Evolutionary conservation across 305 asterid genomes (phyloP).

Genomic region (Fraxinus baroniana): DNA sequence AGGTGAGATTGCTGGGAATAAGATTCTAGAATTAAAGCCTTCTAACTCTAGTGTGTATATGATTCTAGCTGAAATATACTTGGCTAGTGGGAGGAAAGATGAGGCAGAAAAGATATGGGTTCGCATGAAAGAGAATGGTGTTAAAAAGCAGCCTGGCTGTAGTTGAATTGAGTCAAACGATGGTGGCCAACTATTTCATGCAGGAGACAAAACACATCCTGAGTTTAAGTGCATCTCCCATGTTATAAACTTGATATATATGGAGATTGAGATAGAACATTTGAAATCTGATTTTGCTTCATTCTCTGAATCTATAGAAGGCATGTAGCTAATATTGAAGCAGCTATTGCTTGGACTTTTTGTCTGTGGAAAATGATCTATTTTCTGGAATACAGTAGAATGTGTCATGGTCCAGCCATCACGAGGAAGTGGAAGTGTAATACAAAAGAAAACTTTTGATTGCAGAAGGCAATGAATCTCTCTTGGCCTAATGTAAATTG

Average conservation of each 20-base stretch:
- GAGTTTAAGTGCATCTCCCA: constrained; percentile 33
- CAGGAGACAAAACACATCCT: constrained; percentile 44
- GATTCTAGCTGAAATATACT: constrained; percentile 56
- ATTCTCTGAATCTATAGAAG: constrained; percentile 14
- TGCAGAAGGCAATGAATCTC: neutral
- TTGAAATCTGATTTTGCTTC: constrained; percentile 8
- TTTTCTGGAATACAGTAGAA: neutral
- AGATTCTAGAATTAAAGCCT: constrained; percentile 51
- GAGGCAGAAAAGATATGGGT: constrained; percentile 52
- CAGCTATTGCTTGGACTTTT: neutral
- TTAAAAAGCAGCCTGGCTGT: constrained; percentile 67
- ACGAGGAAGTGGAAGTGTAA: neutral
- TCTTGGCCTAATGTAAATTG: neutral
- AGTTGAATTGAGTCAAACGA: constrained; percentile 66
- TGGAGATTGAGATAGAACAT: constrained; percentile 28
- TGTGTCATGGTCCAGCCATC: neutral
- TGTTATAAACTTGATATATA: constrained; percentile 31
- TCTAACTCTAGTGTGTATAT: constrained; percentile 60
- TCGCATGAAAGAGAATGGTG: constrained; percentile 55
- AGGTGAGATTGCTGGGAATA: constrained; percentile 67
- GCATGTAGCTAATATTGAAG: neutral
- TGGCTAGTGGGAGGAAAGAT: constrained; percentile 56
- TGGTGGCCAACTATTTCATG: constrained; percentile 44
- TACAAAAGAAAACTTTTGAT: neutral
- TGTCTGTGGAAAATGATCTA: neutral